These are phyloP conservation scores for Miamiensis avidus DNA, from an alignment of 169 alveolate species.

Conservation along the genomic window DNA sequence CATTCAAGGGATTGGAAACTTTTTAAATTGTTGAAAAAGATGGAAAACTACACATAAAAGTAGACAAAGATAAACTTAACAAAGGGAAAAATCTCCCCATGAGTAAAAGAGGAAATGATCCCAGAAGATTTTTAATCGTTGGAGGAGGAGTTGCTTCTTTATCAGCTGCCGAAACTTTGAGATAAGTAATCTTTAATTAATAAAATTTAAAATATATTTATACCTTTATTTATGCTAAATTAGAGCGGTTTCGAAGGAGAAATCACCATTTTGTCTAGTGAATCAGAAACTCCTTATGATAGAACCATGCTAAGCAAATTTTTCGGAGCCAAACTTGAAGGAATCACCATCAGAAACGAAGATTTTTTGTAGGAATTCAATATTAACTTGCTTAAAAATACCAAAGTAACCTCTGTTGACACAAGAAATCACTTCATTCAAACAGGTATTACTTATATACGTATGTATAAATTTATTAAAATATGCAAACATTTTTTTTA, in stretches of 20 bases:
- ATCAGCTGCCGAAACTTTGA: conserved; percentile 68
- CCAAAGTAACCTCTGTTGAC: conserved; percentile 49
- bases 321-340: conserved; percentile 32
- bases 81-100: conserved; percentile 34
- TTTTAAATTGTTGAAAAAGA: conserved; percentile 53
- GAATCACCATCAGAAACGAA: conserved; percentile 35
- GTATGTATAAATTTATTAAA: not conserved
- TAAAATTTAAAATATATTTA: no score
- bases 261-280: conserved; percentile 58
- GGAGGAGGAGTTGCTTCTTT: conserved; percentile 79
- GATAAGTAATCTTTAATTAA: conserved; percentile 32
- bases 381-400: conserved; percentile 37
- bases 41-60: conserved; percentile 53
- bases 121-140: conserved; percentile 50
- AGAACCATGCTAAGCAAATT: conserved; percentile 65
- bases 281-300: conserved; percentile 59
- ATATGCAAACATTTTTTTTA: no score
- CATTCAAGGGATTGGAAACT: conserved; percentile 61
- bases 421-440: conserved; percentile 17
- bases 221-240: no score
- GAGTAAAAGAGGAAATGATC: conserved; percentile 56
- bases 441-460: not conserved
- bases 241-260: conserved; percentile 55
- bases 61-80: conserved; percentile 46
- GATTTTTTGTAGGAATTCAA: conserved; percentile 48